phyloP scores from a whole-genome alignment of 257 asterid species.

The Fraxinus anomala region DNA sequence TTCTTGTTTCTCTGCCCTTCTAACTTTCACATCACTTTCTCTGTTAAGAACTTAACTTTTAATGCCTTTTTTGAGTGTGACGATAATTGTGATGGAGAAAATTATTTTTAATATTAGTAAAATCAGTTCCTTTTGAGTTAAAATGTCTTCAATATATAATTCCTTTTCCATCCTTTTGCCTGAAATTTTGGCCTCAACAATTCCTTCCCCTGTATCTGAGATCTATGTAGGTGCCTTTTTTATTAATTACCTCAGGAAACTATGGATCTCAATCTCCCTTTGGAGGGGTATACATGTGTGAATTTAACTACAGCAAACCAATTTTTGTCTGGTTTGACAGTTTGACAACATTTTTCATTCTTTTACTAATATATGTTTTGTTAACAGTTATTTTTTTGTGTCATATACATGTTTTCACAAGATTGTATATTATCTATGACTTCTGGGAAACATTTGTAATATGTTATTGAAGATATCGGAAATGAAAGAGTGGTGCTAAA shows the following conservation, averaged over 20 bases:
- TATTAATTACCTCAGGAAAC: no score
- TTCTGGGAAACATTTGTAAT: neutral
- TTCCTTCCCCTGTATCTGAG: neutral
- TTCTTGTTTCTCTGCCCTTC: slow-evolving; percentile 6
- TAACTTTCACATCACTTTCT: slow-evolving; percentile 3
- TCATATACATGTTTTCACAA: neutral
- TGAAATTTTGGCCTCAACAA: neutral
- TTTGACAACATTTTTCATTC: neutral
- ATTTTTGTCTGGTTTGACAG: neutral
- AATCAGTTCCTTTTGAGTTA: neutral
- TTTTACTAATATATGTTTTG: neutral
- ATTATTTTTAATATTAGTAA: neutral
- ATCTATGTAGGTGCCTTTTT: no score
- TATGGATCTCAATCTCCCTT: neutral
- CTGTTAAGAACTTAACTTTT: slow-evolving; percentile 5
- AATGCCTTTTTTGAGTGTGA: neutral
- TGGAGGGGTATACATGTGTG: slow-evolving; percentile 2
- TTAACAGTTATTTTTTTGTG: neutral
- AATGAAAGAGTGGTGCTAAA: neutral
- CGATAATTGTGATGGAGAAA: no score
- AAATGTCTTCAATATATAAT: neutral
- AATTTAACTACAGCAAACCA: slow-evolving; percentile 1
- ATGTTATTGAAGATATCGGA: neutral
- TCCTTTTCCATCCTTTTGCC: neutral
- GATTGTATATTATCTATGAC: neutral